Percentiles rank a stretch among this genome's conserved stretches.
phyloP scores from a whole-genome alignment of 1,139 yeast species.

The Nakaseomyces nivariensis region DNA sequence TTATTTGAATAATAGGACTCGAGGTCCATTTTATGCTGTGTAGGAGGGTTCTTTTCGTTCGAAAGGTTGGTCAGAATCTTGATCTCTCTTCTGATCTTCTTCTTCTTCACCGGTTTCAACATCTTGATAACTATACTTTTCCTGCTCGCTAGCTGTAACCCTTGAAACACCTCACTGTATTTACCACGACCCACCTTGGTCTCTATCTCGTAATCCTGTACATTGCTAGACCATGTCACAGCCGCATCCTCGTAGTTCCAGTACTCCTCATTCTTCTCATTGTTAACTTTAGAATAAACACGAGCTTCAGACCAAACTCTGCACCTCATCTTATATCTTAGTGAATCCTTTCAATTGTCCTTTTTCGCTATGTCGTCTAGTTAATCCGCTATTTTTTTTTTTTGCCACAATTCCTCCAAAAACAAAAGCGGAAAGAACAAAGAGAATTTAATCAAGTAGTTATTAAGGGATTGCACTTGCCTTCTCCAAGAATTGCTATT shows the following conservation, averaged over 20 bases:
- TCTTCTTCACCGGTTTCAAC: conserved; percentile 90
- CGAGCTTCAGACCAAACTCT: conserved; percentile 55
- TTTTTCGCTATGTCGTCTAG: no score
- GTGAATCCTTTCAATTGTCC: neutral
- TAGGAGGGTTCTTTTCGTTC: conserved; percentile 25
- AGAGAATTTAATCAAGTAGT: no score
- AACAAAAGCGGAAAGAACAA: no score
- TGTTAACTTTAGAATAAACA: conserved; percentile 82
- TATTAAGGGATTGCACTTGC: no score
- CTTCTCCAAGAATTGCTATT: no score
- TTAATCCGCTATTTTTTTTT: no score
- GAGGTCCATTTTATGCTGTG: conserved; percentile 16
- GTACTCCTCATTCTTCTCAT: conserved; percentile 67
- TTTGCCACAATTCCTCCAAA: no score
- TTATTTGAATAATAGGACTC: conserved; percentile 24
- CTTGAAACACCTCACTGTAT: conserved; percentile 91
- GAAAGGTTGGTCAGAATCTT: conserved; percentile 76
- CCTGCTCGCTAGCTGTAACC: conserved; percentile 49
- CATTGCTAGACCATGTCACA: conserved; percentile 43
- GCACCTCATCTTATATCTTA: conserved; percentile 17
- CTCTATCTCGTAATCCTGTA: conserved; percentile 70
- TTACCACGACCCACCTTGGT: conserved; percentile 94
- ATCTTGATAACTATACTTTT: conserved; percentile 77
- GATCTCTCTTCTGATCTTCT: conserved; percentile 92
- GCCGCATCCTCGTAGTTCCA: conserved; percentile 83